Conservation (phyloP, 495 filamentous ascomycete species). For the Aspergillus carlsbadensis region DNA sequence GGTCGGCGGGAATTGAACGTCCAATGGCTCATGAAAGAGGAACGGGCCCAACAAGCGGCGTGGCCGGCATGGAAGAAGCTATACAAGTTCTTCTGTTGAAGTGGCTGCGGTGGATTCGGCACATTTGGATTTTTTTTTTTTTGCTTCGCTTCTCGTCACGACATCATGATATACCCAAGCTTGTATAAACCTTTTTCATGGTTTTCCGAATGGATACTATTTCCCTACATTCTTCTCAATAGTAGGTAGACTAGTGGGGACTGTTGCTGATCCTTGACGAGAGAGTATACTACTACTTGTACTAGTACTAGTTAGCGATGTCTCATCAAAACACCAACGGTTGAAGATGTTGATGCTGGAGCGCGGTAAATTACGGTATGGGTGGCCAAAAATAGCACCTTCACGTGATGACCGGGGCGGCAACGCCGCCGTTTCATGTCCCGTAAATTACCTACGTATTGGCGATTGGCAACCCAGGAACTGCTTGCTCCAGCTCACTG, state of each 20-base stretch:
- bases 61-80: slow-evolving; percentile 89
- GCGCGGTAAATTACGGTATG: slow-evolving; percentile 5
- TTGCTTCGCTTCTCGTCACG: not conserved
- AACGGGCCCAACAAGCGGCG: slow-evolving; percentile 63
- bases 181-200: no score
- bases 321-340: no score
- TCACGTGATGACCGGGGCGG: slow-evolving; percentile 22
- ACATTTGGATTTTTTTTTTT: not conserved
- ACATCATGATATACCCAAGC: slow-evolving; percentile 9
- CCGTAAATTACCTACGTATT: slow-evolving; percentile 24
- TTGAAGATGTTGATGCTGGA: no score
- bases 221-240: no score
- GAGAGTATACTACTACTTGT: no score
- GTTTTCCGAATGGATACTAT: no score
- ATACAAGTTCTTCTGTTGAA: slow-evolving; percentile 57
- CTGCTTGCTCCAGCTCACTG: slow-evolving; percentile 1
- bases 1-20: slow-evolving; percentile 88
- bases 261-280: no score
- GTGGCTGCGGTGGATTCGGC: no score
- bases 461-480: slow-evolving; percentile 6
- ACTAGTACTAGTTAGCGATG: no score
- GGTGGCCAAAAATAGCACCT: slow-evolving; percentile 24
- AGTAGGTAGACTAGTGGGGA: no score
- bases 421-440: slow-evolving; percentile 17
- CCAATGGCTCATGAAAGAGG: slow-evolving; percentile 69